These are phyloP conservation scores for Entomortierella beljakovae DNA, from an alignment of 192 early-diverging fungal genomes.

Conservation along the genomic window DNA sequence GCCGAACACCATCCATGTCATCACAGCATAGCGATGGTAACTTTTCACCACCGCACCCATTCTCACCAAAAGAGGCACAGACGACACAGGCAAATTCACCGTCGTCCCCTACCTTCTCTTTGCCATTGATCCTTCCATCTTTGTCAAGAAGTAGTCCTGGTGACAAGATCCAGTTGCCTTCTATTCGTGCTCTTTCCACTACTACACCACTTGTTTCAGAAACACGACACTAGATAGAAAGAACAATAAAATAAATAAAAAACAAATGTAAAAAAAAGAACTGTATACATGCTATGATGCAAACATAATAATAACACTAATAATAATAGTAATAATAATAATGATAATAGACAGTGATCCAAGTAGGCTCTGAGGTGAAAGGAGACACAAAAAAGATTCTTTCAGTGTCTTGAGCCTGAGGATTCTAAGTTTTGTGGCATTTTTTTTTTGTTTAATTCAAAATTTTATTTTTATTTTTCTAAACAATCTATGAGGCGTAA, in stretches of 20 bases:
- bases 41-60: slow-evolving; percentile 39
- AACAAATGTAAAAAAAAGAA: too few relatives aligned
- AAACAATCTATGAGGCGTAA: not conserved
- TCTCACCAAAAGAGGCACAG: slow-evolving; percentile 31
- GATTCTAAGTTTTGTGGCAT: not conserved
- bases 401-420: not conserved
- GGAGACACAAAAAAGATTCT: not conserved
- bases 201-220: slow-evolving; percentile 4
- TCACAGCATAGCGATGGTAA: slow-evolving; percentile 37
- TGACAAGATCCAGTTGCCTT: slow-evolving; percentile 39
- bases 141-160: slow-evolving; percentile 3
- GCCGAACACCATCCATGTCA: slow-evolving; percentile 45
- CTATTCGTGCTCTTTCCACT: slow-evolving; percentile 37
- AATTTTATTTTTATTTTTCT: not conserved
- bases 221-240: not conserved
- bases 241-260: not conserved
- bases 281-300: too few relatives aligned
- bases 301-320: not conserved
- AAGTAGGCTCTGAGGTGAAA: not conserved
- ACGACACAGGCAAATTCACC: slow-evolving; percentile 4
- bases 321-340: not conserved
- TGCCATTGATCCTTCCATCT: slow-evolving; percentile 20
- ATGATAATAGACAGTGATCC: not conserved
- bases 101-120: not conserved
- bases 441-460: too few relatives aligned